Evolutionary conservation across 2,329 filamentous ascomycete genomes (phyloP).

Genomic region (Trichoderma semiorbis): DNA sequence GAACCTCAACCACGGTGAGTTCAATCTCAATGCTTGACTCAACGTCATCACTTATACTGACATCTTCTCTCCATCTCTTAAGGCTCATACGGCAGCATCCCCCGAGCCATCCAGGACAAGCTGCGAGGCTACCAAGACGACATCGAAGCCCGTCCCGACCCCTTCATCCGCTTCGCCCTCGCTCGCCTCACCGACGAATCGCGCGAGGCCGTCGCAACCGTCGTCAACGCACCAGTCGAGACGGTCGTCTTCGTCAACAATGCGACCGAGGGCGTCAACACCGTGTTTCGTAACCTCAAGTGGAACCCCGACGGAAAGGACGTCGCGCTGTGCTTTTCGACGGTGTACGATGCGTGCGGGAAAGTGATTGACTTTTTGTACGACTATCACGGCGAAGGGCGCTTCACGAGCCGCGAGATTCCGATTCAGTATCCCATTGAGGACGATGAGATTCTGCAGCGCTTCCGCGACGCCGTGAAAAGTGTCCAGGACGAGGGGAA

Average conservation of each 20-base stretch:
- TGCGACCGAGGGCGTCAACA: slow-evolving; percentile 33
- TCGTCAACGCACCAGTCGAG: slow-evolving; percentile 63
- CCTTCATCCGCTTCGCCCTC: slow-evolving; percentile 47
- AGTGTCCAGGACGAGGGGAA: slow-evolving; percentile 53
- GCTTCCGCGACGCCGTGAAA: slow-evolving; percentile 58
- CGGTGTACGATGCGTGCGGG: slow-evolving; percentile 74
- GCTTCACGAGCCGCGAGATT: slow-evolving; percentile 51
- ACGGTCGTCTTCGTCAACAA: slow-evolving; percentile 77
- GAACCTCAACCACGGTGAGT: slow-evolving; percentile 10
- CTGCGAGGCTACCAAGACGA: slow-evolving; percentile 63
- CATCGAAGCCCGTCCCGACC: slow-evolving; percentile 67
- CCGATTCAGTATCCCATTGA: slow-evolving; percentile 64
- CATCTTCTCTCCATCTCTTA: neutral
- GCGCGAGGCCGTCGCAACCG: slow-evolving; percentile 55
- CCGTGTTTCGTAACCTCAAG: slow-evolving; percentile 16
- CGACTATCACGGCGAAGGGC: slow-evolving; percentile 39
- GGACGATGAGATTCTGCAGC: slow-evolving; percentile 60
- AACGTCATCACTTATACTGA: neutral
- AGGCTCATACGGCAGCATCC: slow-evolving; percentile 80
- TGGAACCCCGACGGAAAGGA: slow-evolving; percentile 63
- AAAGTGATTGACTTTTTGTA: slow-evolving; percentile 46
- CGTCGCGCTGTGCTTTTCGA: slow-evolving; percentile 73
- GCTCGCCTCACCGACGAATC: slow-evolving; percentile 54
- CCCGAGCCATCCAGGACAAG: slow-evolving; percentile 55
- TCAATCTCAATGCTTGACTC: neutral